Evolutionary conservation across 805 yeast genomes (phyloP), one percentile per base, ranked within the genome.

Genomic region (Kodamaea fukazawae): DNA sequence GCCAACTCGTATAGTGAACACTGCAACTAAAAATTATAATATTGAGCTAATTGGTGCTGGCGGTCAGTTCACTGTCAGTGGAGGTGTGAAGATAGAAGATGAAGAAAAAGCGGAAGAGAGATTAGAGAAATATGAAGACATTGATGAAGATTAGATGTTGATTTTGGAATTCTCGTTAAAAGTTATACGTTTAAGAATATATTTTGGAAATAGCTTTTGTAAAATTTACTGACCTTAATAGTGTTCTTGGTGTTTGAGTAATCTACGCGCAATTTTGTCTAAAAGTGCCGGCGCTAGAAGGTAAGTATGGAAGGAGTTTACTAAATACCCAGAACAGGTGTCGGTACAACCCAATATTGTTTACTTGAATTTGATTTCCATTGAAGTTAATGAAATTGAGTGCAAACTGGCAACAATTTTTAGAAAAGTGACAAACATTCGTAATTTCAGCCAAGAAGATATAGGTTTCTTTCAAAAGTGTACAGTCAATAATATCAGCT

Each of bases 51-150:
- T 86, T 46, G 90, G 95, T n/a, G 93, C 93, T 34, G 99, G 99
- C 45, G 99, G 98, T 15, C 99, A 93, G 65, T 93, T 87, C 57
- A 84, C 95, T 39, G 83, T 89, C 7, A 77, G 91, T 58, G 97
- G 89, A 29, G 97, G 98, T 40, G 62, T 74, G 26, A 78, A 76
- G 51, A 79, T 77, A 42, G 75, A 69, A 38, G 81, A 77, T 44
- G 79, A 70, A 35, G 73, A 66, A 26, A 50, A 50, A 16, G 68
- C 70, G 22, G 79, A 75, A 49, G 71, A 71, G 29, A 65, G 81
- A 55, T 51, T 63, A 18, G 80, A 75, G 26, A 68, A 68, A 50
- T 70, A 75, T 45, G 81, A 76, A 43, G 77, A 74, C 15, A 63
- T 73, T 44, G 81, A 74, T 44, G 72, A 61, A 17, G 43, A 43